Conservation (phyloP, 2,329 filamentous ascomycete genomes). For the Bretziella fagacearum region DNA sequence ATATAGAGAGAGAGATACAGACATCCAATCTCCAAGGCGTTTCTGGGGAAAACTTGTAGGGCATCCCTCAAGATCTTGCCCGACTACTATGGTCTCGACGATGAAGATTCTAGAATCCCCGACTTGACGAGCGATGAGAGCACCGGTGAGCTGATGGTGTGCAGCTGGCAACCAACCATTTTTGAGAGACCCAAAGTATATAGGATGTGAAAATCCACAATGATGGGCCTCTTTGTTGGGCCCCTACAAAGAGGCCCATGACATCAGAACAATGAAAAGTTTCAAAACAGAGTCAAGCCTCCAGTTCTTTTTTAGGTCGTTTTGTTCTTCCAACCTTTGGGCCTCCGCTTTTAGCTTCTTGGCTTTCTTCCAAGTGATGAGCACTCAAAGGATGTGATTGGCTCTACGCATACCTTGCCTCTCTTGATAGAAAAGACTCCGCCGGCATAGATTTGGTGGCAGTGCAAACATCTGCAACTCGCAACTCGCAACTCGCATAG, state of each 20-base stretch:
- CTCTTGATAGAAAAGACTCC: neutral
- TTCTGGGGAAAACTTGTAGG: too few species aligned
- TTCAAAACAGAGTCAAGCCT: neutral
- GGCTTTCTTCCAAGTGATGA: too few species aligned
- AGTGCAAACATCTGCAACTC: neutral
- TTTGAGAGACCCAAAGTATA: too few species aligned
- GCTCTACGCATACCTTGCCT: neutral
- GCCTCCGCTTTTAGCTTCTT: neutral
- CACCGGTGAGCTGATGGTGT: neutral
- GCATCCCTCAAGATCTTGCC: too few species aligned
- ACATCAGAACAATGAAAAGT: constrained; percentile 1
- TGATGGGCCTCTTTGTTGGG: too few species aligned
- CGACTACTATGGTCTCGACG: neutral
- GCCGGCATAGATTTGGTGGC: neutral
- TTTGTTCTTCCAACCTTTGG: neutral
- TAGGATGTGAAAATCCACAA: too few species aligned
- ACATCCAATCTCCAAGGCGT: too few species aligned
- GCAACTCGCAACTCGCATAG: too few species aligned
- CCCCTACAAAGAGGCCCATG: neutral
- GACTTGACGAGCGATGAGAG: neutral
- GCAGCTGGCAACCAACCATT: neutral
- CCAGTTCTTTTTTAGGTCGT: neutral
- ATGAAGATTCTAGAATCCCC: neutral
- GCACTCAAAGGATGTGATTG: neutral
- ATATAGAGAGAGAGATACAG: too few species aligned